Conservation (phyloP, 345 rosid genomes). For the Linum tenue region DNA sequence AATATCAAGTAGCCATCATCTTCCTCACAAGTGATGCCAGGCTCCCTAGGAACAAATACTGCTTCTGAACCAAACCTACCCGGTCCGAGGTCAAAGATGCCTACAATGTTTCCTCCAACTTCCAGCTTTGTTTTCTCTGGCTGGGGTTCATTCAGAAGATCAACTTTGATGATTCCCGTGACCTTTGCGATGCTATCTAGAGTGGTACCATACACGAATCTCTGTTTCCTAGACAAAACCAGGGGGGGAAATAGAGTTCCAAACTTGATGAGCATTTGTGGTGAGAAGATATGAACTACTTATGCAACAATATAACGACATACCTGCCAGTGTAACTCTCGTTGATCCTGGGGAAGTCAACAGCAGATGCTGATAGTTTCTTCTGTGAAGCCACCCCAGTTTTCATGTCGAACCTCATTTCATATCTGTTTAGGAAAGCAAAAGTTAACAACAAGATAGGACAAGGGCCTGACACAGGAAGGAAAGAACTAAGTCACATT, state of each 20-base stretch:
- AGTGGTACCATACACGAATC: slow-evolving; percentile 82
- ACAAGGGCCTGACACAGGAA: neutral
- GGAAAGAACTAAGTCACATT: slow-evolving; percentile 5
- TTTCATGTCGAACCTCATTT: slow-evolving; percentile 94
- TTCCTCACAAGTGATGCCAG: slow-evolving; percentile 56
- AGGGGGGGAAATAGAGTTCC: neutral
- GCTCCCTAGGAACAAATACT: slow-evolving; percentile 62
- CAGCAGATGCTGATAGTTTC: slow-evolving; percentile 66
- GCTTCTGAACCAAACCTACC: slow-evolving; percentile 96
- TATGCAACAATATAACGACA: neutral
- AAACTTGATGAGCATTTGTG: neutral
- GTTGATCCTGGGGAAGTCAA: slow-evolving; percentile 83
- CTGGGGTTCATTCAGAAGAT: slow-evolving; percentile 76
- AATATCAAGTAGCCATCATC: slow-evolving; percentile 86
- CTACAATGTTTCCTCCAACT: slow-evolving; percentile 85
- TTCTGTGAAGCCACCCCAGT: slow-evolving; percentile 73
- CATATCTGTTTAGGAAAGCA: slow-evolving; percentile 45
- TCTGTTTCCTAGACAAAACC: slow-evolving; percentile 54
- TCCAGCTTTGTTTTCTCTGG: slow-evolving; percentile 51
- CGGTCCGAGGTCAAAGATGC: slow-evolving; percentile 69
- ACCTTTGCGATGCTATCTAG: slow-evolving; percentile 78
- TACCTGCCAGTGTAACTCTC: slow-evolving; percentile 85
- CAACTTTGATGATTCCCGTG: slow-evolving; percentile 70
- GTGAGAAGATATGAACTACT: neutral
- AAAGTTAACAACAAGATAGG: slow-evolving; percentile 12